These are phyloP conservation scores for Mollisia scopiformis DNA, from an alignment of 2,329 filamentous ascomycete species.

Conservation along the genomic window DNA sequence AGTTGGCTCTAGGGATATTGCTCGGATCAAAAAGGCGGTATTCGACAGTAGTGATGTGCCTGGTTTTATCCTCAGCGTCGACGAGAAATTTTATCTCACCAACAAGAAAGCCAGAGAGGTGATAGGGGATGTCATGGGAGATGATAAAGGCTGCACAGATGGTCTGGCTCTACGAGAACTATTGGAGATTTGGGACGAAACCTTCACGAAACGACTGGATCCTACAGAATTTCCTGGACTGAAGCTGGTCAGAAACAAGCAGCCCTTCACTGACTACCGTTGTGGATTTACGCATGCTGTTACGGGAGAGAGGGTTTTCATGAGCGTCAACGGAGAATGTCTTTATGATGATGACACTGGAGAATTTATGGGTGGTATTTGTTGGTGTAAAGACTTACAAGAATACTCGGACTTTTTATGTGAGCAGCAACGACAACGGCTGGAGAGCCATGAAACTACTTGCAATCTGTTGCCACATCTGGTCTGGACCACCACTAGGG, in stretches of 20 bases:
- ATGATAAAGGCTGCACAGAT: conserved; percentile 15
- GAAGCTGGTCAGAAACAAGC: conserved; percentile 8
- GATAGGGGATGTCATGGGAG: conserved; percentile 24
- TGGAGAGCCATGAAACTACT: conserved; percentile 28
- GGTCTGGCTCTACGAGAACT: conserved; percentile 7
- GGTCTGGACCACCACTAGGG: conserved; percentile 25
- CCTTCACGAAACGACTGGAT: conserved; percentile 14
- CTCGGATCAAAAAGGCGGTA: conserved; percentile 22
- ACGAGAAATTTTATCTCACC: conserved; percentile 24
- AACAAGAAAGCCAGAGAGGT: conserved; percentile 23
- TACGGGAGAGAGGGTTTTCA: conserved; percentile 19
- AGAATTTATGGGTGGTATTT: conserved; percentile 28
- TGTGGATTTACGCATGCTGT: conserved; percentile 23
- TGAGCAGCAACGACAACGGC: conserved; percentile 13
- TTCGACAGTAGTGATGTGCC: conserved; percentile 24
- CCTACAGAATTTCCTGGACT: conserved; percentile 21
- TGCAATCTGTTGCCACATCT: conserved; percentile 30
- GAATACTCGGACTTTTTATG: conserved; percentile 22
- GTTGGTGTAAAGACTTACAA: conserved; percentile 28
- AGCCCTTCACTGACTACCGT: conserved; percentile 18
- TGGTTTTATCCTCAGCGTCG: conserved; percentile 24
- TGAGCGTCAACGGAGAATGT: conserved; percentile 25
- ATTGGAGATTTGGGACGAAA: conserved; percentile 26
- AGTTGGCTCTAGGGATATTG: conserved; percentile 5
- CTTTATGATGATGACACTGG: conserved; percentile 30